Evolutionary conservation across 148 eudicot species (phyloP).

Genomic region (Mesembryanthemum crystallinum): DNA sequence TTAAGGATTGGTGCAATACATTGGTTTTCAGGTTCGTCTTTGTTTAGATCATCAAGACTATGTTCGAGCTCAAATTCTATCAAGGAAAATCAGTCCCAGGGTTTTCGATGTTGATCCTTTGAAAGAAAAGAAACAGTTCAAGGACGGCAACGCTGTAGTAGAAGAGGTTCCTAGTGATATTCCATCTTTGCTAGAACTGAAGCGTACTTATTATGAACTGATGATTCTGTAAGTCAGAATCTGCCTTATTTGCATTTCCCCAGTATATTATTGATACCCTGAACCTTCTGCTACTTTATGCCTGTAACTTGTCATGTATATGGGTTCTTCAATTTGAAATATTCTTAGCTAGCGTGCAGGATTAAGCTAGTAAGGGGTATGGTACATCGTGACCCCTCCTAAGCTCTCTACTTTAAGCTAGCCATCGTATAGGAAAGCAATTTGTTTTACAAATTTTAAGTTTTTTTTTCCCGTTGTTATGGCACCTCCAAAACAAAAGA

Average conservation of each 20-base stretch:
- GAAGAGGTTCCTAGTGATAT: conserved; percentile 86
- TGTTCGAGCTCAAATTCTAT: conserved; percentile 92
- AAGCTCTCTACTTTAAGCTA: too few species aligned
- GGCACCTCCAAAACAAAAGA: too few species aligned
- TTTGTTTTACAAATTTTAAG: too few species aligned
- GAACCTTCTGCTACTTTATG: too few species aligned
- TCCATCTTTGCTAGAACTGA: conserved; percentile 68
- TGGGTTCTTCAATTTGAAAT: too few species aligned
- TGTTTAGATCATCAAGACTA: conserved; percentile 89
- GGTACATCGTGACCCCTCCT: too few species aligned
- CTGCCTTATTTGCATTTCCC: not conserved
- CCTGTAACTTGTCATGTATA: too few species aligned
- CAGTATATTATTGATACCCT: too few species aligned
- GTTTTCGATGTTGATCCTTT: conserved; percentile 79
- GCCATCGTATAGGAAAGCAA: too few species aligned
- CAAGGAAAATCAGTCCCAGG: conserved; percentile 84
- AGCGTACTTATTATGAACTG: conserved; percentile 67
- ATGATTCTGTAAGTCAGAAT: conserved; percentile 63
- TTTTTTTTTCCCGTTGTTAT: too few species aligned
- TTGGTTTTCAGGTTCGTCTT: conserved; percentile 64
- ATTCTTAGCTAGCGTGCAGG: too few species aligned
- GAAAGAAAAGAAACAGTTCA: conserved; percentile 81
- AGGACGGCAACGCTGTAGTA: conserved; percentile 74
- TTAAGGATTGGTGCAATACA: conserved; percentile 12
- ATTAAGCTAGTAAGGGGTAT: too few species aligned